A percentile compares a stretch with the other conserved stretches of the same genome.
Conservation (phyloP, 2,329 filamentous ascomycete genomes). For the Fusarium coffeatum region DNA sequence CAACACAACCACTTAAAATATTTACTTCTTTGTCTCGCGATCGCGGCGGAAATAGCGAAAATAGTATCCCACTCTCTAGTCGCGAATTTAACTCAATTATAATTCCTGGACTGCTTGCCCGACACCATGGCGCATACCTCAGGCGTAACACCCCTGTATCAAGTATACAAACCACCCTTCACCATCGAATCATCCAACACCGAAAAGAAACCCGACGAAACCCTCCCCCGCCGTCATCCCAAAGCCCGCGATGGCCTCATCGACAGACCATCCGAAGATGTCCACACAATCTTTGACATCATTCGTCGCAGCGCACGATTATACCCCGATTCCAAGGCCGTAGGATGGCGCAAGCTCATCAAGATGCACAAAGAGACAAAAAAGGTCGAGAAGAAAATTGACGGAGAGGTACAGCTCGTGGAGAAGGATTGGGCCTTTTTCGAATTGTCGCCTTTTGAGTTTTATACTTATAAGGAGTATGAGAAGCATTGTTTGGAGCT, state of each 20-base stretch:
- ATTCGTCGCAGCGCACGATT: slow-evolving; percentile 74
- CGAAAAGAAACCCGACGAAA: slow-evolving; percentile 79
- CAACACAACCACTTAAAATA: background rate
- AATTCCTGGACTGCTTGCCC: fast-evolving
- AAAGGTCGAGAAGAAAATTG: slow-evolving; percentile 86
- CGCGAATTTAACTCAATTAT: too few relatives aligned
- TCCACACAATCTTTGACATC: slow-evolving; percentile 82
- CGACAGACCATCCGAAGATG: slow-evolving; percentile 71
- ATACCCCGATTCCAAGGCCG: slow-evolving; percentile 69
- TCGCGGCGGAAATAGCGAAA: background rate
- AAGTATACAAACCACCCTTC: slow-evolving; percentile 77
- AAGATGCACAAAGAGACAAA: slow-evolving; percentile 83
- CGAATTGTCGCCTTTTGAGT: slow-evolving; percentile 81
- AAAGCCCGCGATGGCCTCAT: slow-evolving; percentile 76
- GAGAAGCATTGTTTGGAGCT: slow-evolving; percentile 74
- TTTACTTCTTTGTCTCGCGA: background rate
- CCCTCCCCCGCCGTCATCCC: slow-evolving; percentile 80
- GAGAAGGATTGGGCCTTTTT: slow-evolving; percentile 93
- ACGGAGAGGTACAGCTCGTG: slow-evolving; percentile 80
- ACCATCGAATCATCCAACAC: slow-evolving; percentile 76
- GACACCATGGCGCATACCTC: slow-evolving; percentile 6
- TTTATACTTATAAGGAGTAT: slow-evolving; percentile 82
- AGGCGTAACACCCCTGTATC: slow-evolving; percentile 63
- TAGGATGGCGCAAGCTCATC: slow-evolving; percentile 79
- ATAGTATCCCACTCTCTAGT: fast-evolving